Evolutionary conservation across 2,329 filamentous ascomycete species (phyloP).

Genomic region (Scedosporium minutisporum): DNA sequence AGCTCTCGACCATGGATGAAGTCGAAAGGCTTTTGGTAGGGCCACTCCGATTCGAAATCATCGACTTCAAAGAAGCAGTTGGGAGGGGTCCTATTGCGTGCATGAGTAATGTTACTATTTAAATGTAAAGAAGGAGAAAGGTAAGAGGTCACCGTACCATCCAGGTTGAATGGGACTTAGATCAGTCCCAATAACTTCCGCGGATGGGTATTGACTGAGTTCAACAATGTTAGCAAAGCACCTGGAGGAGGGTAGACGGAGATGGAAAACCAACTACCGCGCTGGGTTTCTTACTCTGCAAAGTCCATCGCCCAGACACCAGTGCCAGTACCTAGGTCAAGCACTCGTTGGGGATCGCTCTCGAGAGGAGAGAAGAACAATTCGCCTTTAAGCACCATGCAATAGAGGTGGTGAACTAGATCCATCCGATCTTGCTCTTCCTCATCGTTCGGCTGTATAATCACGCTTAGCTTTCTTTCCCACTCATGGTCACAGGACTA

Average conservation of each 20-base stretch:
- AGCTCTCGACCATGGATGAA: background rate
- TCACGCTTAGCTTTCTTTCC: too few species aligned
- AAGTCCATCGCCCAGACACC: conserved; percentile 52
- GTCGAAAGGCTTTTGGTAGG: conserved; percentile 14
- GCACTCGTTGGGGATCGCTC: conserved; percentile 34
- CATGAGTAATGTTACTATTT: too few species aligned
- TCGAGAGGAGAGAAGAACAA: conserved; percentile 43
- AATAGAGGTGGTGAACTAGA: conserved; percentile 26
- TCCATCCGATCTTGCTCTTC: conserved; percentile 28
- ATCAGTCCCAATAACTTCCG: conserved; percentile 37
- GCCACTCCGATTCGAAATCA: conserved; percentile 45
- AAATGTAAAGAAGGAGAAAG: too few species aligned
- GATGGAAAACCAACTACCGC: too few species aligned
- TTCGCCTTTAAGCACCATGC: conserved; percentile 20
- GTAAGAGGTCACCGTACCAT: conserved; percentile 25
- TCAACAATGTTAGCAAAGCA: too few species aligned
- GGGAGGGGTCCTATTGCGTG: conserved; percentile 23
- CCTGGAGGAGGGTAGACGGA: too few species aligned
- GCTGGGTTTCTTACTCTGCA: conserved; percentile 33
- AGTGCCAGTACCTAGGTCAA: conserved; percentile 51
- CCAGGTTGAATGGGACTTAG: conserved; percentile 49
- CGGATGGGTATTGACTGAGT: conserved; percentile 20
- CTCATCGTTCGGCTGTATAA: conserved; percentile 23
- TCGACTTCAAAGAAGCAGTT: conserved; percentile 59
- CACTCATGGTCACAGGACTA: too few species aligned